These are phyloP conservation scores for Geosmithia flava DNA, from an alignment of 2,329 filamentous ascomycete species.

Conservation along the genomic window DNA sequence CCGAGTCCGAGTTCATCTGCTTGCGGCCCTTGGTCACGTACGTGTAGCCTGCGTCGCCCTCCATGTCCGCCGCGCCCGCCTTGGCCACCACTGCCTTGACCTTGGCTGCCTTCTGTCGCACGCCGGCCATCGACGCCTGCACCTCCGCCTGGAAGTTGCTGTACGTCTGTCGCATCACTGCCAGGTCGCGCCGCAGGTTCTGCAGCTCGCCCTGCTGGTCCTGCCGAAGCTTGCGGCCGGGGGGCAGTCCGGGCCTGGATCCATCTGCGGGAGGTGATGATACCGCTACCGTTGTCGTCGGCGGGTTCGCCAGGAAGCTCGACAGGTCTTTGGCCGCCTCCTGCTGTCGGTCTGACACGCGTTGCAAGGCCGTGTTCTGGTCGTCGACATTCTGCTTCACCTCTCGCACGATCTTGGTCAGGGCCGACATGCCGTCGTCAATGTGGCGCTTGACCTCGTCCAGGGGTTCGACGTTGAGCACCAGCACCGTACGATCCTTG, in stretches of 20 bases:
- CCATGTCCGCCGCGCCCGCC: slow-evolving; percentile 56
- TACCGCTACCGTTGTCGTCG: slow-evolving; percentile 17
- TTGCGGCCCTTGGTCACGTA: slow-evolving; percentile 86
- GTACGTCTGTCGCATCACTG: slow-evolving; percentile 86
- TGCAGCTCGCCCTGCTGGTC: slow-evolving; percentile 69
- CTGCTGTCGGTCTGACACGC: slow-evolving; percentile 81
- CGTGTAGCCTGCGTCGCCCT: slow-evolving; percentile 67
- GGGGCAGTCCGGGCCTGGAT: slow-evolving; percentile 16
- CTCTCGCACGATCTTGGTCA: slow-evolving; percentile 74
- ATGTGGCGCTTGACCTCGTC: slow-evolving; percentile 96
- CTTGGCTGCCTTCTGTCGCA: slow-evolving; percentile 68
- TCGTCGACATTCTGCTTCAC: slow-evolving; percentile 75
- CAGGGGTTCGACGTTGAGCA: slow-evolving; percentile 81
- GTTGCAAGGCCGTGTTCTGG: slow-evolving; percentile 69
- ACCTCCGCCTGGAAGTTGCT: slow-evolving; percentile 83
- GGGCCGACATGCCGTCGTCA: slow-evolving; percentile 73
- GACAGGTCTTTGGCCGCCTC: slow-evolving; percentile 84
- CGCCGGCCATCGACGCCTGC: slow-evolving; percentile 70
- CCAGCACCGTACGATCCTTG: slow-evolving; percentile 90
- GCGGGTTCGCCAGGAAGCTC: slow-evolving; percentile 33
- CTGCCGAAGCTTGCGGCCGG: slow-evolving; percentile 34
- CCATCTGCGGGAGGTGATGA: slow-evolving; percentile 23
- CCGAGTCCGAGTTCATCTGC: slow-evolving; percentile 73
- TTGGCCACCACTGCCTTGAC: slow-evolving; percentile 68
- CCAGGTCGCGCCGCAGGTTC: slow-evolving; percentile 73